Base-by-base conservation (phyloP, 306 rosid genomes). In the Trichosanthes cucumerina region DNA sequence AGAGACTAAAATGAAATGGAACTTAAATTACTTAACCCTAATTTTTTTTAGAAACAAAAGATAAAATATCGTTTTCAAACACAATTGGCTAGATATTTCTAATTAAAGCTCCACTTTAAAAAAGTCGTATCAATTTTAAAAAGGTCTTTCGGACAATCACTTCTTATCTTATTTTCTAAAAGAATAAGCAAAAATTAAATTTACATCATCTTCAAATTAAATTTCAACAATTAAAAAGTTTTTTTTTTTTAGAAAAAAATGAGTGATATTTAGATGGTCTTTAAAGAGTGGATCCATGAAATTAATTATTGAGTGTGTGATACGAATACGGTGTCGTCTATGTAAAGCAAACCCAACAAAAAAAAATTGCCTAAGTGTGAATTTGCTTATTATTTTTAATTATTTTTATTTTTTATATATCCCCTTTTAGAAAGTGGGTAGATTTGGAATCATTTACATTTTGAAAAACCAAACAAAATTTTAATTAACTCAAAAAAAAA, bases 251-350 rank as follows among this genome's bases (percentile, higher is more conserved):
- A 1, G 4, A 0, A 12, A 46, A 46, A 47, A 47, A 3, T 7
- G 59, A 53, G 26, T 19, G 10, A 4, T 57, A 21, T 8, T 21
- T 57, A 11, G 14, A 60, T 26, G 39, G 24, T 58, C 0, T 59
- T 10, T 59, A 14, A 59, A 33, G 26, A 65, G 47, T 19, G 34
- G 53, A 41, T 41, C 19, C 6, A 21, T 69, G 19, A 41, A 69
- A 71, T 23, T 46, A 71, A 46, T 71, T 46, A 71, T 71, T 44
- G 58, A 71, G 77, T 71, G 41, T 23, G 53, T 13, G 76, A 31
- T 71, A 23, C 58, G 58, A 46, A 71, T 24, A 71, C 7, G 39
- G 6, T 13, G 58, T 46, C 52, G 77, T 70, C 11, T 43, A 8
- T 28, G 19, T 4, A 71, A 71, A 71, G 58, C 58, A 71, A 71